These are phyloP conservation scores for Phaffia australis DNA, from an alignment of 768 basidiomycete species.

Conservation along the genomic window DNA sequence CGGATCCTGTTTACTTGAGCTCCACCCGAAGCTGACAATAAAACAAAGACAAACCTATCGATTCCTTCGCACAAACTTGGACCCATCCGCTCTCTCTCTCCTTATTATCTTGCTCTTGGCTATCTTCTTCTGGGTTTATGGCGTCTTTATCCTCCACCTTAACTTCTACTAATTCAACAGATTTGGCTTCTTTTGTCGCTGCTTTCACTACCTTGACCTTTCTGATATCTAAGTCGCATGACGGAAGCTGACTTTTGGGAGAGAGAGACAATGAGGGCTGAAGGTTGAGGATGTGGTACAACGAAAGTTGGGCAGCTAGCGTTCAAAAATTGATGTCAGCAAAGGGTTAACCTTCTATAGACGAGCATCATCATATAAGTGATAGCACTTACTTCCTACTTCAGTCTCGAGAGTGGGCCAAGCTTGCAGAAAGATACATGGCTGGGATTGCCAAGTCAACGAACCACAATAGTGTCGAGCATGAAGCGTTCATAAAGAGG, in stretches of 20 bases:
- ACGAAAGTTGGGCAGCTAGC: slow-evolving; percentile 25
- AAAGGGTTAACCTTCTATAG: not conserved
- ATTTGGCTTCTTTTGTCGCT: slow-evolving; percentile 10
- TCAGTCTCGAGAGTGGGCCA: slow-evolving; percentile 11
- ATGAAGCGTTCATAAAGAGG: not conserved
- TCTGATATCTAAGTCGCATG: slow-evolving; percentile 9
- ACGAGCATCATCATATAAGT: slow-evolving; percentile 1
- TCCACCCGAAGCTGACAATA: not conserved
- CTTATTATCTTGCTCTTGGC: not conserved
- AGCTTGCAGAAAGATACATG: slow-evolving; percentile 15
- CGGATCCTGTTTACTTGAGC: not conserved
- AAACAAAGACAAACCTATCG: slow-evolving; percentile 26
- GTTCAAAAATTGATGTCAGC: not conserved
- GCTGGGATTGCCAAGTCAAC: not conserved
- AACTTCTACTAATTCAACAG: slow-evolving; percentile 3
- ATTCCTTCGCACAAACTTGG: slow-evolving; percentile 31
- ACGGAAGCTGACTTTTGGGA: not conserved
- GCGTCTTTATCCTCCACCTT: not conserved
- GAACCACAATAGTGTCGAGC: slow-evolving; percentile 3
- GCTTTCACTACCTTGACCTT: slow-evolving; percentile 19
- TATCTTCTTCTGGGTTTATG: slow-evolving; percentile 4
- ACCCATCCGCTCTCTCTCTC: slow-evolving; percentile 31
- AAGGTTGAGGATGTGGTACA: slow-evolving; percentile 26
- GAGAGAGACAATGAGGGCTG: slow-evolving; percentile 7
- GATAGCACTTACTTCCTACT: slow-evolving; percentile 9